These are phyloP conservation scores for Chlamydomonas reinhardtii DNA, from an alignment of 163 green algal genomes.

Conservation along the genomic window DNA sequence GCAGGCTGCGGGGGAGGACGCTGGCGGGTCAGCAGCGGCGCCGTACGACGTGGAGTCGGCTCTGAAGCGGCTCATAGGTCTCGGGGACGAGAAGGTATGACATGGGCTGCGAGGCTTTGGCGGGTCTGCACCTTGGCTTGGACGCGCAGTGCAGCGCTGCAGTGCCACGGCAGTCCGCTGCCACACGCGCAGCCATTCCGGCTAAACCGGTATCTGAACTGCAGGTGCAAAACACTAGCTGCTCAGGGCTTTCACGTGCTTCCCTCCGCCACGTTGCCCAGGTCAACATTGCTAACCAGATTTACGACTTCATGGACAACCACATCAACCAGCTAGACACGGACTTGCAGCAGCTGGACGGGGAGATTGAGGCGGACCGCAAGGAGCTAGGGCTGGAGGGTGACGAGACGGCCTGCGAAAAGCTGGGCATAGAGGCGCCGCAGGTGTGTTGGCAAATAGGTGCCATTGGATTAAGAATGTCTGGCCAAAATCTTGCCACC, in stretches of 20 bases:
- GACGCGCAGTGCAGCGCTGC: too few relatives aligned
- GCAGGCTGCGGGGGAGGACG: background rate
- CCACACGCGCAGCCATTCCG: too few relatives aligned
- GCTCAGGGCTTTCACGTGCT: too few relatives aligned
- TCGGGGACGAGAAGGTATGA: slow-evolving; percentile 36
- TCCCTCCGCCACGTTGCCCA: slow-evolving; percentile 24
- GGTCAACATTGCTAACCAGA: slow-evolving; percentile 69
- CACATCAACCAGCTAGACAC: slow-evolving; percentile 66
- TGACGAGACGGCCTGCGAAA: slow-evolving; percentile 48
- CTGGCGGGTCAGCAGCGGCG: too few relatives aligned
- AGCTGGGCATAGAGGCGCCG: slow-evolving; percentile 38
- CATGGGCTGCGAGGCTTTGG: background rate
- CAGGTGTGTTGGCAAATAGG: background rate
- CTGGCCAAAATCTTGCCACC: too few relatives aligned
- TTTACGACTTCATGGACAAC: slow-evolving; percentile 73
- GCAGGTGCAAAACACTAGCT: too few relatives aligned
- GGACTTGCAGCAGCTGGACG: slow-evolving; percentile 50
- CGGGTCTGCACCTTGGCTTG: too few relatives aligned
- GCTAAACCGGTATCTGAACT: too few relatives aligned
- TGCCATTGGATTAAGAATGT: too few relatives aligned
- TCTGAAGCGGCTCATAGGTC: slow-evolving; percentile 8
- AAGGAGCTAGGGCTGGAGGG: slow-evolving; percentile 44
- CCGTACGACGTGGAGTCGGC: slow-evolving; percentile 36
- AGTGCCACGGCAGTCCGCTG: too few relatives aligned
- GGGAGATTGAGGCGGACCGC: slow-evolving; percentile 57